Percentiles rank a stretch among this genome's conserved stretches.
These are phyloP conservation scores for Meyerozyma smithsonii DNA, from an alignment of 1,139 yeast species.

Conservation along the genomic window DNA sequence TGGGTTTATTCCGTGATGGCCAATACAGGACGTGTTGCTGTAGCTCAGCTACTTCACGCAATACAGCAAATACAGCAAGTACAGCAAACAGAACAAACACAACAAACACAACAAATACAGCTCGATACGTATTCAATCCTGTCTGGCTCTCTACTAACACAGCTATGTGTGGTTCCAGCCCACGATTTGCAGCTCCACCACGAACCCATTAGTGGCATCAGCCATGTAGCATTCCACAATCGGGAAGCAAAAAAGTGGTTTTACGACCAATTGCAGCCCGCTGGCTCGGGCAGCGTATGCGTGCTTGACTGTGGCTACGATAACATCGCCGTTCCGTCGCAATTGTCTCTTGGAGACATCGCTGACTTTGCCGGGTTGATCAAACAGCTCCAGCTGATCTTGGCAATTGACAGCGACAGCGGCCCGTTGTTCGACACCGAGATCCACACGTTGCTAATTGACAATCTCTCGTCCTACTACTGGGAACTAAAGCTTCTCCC, in stretches of 20 bases:
- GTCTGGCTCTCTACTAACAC: neutral
- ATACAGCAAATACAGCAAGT: no score
- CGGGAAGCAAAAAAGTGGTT: neutral
- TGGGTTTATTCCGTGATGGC: no score
- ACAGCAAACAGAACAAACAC: no score
- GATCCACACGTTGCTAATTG: conserved; percentile 20
- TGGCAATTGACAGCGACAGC: no score
- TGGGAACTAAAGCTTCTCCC: conserved; percentile 25
- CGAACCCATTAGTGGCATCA: neutral
- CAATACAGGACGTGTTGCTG: neutral
- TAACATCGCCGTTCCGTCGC: neutral
- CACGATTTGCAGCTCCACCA: neutral
- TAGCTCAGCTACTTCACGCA: neutral
- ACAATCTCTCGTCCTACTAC: conserved; percentile 26
- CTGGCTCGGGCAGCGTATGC: neutral
- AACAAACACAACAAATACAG: no score
- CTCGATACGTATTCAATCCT: no score
- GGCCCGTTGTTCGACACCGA: conserved; percentile 5
- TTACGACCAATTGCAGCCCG: neutral
- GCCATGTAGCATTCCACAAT: neutral
- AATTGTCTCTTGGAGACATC: neutral
- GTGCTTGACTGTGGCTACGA: neutral
- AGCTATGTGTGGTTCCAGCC: neutral
- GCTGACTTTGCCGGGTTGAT: neutral
- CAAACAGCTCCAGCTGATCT: neutral